A percentile compares a stretch with the other conserved stretches of the same genome.
Conservation (phyloP, 2,329 filamentous ascomycete species). For the Alternaria ventricosa region DNA sequence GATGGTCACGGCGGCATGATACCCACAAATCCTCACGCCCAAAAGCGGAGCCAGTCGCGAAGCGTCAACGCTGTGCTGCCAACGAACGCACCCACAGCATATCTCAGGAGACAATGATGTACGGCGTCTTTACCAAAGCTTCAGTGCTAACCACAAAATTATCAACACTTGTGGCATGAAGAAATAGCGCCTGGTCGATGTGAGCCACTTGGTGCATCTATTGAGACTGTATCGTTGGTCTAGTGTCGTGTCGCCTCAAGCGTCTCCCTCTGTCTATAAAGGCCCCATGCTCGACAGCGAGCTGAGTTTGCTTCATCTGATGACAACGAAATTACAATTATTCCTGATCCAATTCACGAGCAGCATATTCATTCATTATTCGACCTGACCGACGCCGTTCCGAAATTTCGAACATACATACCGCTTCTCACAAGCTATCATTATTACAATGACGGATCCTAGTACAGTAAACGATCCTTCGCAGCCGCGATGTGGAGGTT, state of each 20-base stretch:
- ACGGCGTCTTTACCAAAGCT: conserved; percentile 4
- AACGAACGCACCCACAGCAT: background rate
- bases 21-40: background rate
- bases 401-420: background rate
- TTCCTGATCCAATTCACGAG: background rate
- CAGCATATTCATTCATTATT: background rate
- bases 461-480: conserved; percentile 7
- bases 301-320: background rate
- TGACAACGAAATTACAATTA: background rate
- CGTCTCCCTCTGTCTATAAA: background rate
- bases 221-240: background rate
- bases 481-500: conserved; percentile 26
- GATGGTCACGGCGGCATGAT: background rate
- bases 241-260: background rate
- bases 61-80: background rate
- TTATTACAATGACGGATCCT: conserved; percentile 18
- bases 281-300: background rate
- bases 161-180: conserved; percentile 3
- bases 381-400: background rate
- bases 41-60: background rate
- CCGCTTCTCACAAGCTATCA: background rate
- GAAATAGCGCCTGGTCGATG: background rate
- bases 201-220: background rate
- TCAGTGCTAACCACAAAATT: conserved; percentile 2
- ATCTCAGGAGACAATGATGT: background rate